Conservation (phyloP, 129 eudicot genomes). For the Artemisia argyi region DNA sequence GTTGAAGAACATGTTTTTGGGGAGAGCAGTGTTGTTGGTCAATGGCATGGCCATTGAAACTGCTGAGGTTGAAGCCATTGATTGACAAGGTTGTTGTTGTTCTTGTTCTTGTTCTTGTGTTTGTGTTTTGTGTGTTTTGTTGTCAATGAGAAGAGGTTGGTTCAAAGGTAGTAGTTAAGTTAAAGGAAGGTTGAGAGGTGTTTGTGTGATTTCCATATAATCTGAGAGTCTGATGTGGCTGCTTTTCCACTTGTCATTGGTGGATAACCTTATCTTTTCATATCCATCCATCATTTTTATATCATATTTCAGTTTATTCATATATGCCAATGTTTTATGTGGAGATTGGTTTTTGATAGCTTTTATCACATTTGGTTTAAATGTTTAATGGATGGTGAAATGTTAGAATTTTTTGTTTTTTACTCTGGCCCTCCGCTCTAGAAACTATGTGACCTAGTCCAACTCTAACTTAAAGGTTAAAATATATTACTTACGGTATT, state of each 20-base stretch:
- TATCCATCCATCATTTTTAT: background rate
- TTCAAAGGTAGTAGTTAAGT: background rate
- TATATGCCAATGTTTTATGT: background rate
- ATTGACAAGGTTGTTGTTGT: background rate
- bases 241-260: conserved; percentile 24
- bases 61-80: conserved; percentile 32
- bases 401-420: too few species aligned
- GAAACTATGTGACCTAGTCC: too few species aligned
- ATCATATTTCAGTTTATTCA: background rate
- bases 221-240: conserved; percentile 30
- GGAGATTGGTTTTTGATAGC: background rate
- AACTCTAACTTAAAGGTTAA: too few species aligned
- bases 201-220: conserved; percentile 23
- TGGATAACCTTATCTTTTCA: conserved; percentile 37
- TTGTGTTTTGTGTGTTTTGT: background rate
- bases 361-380: too few species aligned
- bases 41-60: conserved; percentile 53
- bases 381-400: too few species aligned
- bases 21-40: conserved; percentile 12
- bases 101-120: background rate
- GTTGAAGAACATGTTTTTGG: conserved; percentile 37
- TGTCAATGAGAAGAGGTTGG: background rate
- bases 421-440: too few species aligned
- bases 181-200: conserved; percentile 24
- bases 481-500: too few species aligned